Base-by-base conservation (phyloP, 306 rosid species). In the Amphicarpaea edgeworthii region DNA sequence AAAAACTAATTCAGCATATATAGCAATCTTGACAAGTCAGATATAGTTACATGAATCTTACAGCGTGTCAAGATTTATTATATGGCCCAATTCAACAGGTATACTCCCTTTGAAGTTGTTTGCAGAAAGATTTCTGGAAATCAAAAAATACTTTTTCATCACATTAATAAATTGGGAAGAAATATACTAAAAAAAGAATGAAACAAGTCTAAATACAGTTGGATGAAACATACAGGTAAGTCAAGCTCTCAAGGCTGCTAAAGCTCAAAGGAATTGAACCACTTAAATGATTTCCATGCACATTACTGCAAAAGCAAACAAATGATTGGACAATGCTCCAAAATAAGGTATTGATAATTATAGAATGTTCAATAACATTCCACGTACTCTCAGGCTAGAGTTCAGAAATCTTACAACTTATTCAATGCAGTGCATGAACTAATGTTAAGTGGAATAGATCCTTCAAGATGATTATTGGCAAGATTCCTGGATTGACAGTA, bases 261-360 rank as follows among this genome's bases (percentile, higher is more conserved):
- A 64, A 64, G 32, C 70, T 40, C 70, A 64, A 19, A 40, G 70
- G 70, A 64, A 64, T 40, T 19, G 70, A 64, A 64, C 70, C 70
- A 34, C 50, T 64, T 64, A 64, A 40, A 64, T 64, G 70, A 64
- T 64, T 64, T 1, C 70, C 70, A 64, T 64, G 70, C 50, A 64
- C 70, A 34, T 64, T 64, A 40, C 70, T 64, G 70, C 50, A 64
- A 19, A 64, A 19, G 32, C 11, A 38, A 64, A 64, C 50, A 64
- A 64, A 38, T 63, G 69, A 17, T 38, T 38, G 9, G 69, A 63
- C 32, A 37, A 63, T 19, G 3, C 4, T 38, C 32, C 49, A 64
- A 64, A 17, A 32, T 19, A 64, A 64, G 15, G 28, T 62, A 37
- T 8, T 34, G 24, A 17, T 1, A 7, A 30, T 7, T 30, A 30